phyloP scores from a whole-genome alignment of 768 basidiomycete species.

The Lactifluus rugatus region DNA sequence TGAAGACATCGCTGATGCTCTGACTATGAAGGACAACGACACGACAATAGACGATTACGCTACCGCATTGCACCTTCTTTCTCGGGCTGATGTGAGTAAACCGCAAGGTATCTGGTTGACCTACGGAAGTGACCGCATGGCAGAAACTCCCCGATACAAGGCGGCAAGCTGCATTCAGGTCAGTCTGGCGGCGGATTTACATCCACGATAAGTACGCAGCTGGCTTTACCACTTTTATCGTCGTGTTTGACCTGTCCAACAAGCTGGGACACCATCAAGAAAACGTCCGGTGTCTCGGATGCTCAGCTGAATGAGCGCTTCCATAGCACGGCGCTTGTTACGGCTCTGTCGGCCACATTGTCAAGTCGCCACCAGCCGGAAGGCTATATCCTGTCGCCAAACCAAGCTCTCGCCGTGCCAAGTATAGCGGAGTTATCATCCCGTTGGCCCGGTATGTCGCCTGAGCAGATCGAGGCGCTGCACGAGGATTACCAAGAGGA shows the following conservation, averaged over 20 bases:
- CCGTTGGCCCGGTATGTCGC: constrained; percentile 65
- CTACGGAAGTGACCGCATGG: neutral
- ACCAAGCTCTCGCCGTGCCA: constrained; percentile 50
- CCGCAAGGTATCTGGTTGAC: neutral
- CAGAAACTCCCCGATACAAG: constrained; percentile 66
- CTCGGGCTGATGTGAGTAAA: constrained; percentile 39
- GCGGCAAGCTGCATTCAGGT: constrained; percentile 56
- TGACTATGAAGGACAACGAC: constrained; percentile 77
- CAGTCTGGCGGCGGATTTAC: constrained; percentile 82
- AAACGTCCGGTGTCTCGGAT: constrained; percentile 69
- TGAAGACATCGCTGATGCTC: constrained; percentile 75
- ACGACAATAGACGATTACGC: constrained; percentile 52
- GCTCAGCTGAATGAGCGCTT: constrained; percentile 64
- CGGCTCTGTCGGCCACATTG: constrained; percentile 45
- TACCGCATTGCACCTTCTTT: constrained; percentile 57
- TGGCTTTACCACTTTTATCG: neutral
- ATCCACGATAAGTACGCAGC: constrained; percentile 69
- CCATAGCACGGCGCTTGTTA: constrained; percentile 63
- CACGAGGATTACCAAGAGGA: constrained; percentile 53
- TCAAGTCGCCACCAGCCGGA: constrained; percentile 33
- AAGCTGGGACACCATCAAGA: constrained; percentile 72
- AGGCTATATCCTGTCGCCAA: constrained; percentile 46
- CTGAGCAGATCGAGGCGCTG: constrained; percentile 52
- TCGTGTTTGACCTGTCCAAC: neutral
- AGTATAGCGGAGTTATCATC: constrained; percentile 50